phyloP scores from a whole-genome alignment of 176 grass and related monocot species.

The Phoenix dactylifera region DNA sequence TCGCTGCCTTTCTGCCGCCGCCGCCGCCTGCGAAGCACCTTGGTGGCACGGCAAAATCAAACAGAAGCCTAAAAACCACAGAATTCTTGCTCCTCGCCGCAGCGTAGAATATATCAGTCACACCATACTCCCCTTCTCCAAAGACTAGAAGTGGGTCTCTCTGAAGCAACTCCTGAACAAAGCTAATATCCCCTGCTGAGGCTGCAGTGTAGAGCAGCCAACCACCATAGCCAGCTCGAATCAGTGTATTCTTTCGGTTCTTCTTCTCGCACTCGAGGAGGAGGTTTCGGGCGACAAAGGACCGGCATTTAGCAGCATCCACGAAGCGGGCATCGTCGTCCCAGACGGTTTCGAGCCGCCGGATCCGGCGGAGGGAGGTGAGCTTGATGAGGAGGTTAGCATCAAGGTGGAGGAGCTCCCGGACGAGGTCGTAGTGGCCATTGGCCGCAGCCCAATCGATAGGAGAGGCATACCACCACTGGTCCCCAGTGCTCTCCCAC shows the following conservation, averaged over 20 bases:
- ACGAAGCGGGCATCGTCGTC: conserved; percentile 62
- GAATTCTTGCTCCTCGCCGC: conserved; percentile 52
- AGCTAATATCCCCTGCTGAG: conserved; percentile 52
- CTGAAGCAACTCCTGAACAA: conserved; percentile 64
- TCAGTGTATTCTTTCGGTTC: conserved; percentile 61
- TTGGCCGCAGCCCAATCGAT: conserved; percentile 85
- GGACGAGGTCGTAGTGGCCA: conserved; percentile 87
- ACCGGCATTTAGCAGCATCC: conserved; percentile 42
- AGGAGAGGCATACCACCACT: conserved; percentile 97
- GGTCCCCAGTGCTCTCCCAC: conserved; percentile 96
- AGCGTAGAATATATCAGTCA: conserved; percentile 85
- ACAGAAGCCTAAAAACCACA: conserved; percentile 51
- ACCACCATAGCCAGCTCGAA: conserved; percentile 78
- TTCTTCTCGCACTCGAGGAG: conserved; percentile 61
- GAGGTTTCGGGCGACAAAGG: conserved; percentile 44
- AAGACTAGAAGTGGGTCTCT: conserved; percentile 73
- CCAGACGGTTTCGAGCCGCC: conserved; percentile 83
- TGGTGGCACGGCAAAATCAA: conserved; percentile 56
- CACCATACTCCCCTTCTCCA: conserved; percentile 90
- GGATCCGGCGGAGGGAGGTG: conserved; percentile 84
- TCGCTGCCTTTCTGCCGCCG: conserved; percentile 7
- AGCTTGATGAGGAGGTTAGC: conserved; percentile 98
- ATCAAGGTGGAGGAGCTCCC: conserved; percentile 79
- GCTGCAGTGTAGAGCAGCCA: conserved; percentile 93
- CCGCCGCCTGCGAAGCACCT: conserved; percentile 38